Percentiles rank a stretch among this genome's conserved stretches.
Conservation (phyloP, 2,329 filamentous ascomycete genomes). For the Coniochaeta sp. region DNA sequence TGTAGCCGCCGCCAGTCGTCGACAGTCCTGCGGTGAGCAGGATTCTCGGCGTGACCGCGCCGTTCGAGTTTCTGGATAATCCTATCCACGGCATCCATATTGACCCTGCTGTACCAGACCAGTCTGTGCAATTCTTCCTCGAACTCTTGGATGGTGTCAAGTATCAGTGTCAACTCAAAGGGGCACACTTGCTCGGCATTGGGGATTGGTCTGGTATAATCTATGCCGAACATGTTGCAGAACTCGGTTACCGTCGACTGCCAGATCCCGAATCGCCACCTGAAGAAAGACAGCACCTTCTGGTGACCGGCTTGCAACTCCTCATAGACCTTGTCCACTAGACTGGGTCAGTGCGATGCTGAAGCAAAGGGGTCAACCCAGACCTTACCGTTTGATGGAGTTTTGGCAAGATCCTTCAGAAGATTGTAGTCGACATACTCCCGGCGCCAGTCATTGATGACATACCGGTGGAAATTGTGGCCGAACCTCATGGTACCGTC, state of each 20-base stretch:
- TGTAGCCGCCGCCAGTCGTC: background rate
- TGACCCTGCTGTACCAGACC: background rate
- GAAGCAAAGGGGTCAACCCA: background rate
- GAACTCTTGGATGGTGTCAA: background rate
- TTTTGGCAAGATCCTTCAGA: slow-evolving; percentile 16
- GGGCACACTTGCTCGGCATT: background rate
- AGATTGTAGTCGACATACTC: slow-evolving; percentile 20
- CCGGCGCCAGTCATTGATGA: slow-evolving; percentile 19
- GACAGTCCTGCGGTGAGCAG: background rate
- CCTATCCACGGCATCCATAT: background rate
- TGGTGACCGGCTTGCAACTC: background rate
- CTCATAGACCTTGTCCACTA: slow-evolving; percentile 9
- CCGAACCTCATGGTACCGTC: slow-evolving; percentile 20
- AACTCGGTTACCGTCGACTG: background rate
- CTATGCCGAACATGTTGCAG: background rate
- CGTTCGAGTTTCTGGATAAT: background rate
- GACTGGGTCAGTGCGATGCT: background rate
- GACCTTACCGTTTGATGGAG: background rate
- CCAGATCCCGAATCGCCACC: background rate
- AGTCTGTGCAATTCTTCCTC: background rate
- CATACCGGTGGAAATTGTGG: slow-evolving; percentile 16
- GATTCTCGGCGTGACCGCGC: background rate
- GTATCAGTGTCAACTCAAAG: background rate
- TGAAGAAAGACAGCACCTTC: background rate
- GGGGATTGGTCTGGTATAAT: background rate